Percentiles rank a stretch among this genome's conserved stretches.
Conservation (phyloP, 2,329 filamentous ascomycete species). For the Sporothrix protearum region DNA sequence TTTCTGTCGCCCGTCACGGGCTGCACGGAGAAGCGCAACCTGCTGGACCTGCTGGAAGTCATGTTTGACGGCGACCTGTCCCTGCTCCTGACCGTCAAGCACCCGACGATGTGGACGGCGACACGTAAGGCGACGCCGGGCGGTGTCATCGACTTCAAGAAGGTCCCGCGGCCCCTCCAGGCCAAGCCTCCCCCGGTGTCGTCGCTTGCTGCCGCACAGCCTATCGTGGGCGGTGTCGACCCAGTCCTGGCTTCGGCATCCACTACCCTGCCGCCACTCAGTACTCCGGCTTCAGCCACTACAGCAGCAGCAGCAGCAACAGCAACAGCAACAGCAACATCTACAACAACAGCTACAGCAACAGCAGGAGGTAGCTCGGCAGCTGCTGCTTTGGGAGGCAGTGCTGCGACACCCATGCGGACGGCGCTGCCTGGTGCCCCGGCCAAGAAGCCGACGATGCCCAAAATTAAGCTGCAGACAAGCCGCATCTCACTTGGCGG, state of each 20-base stretch:
- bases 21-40: constrained; percentile 46
- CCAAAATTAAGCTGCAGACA: constrained; percentile 30
- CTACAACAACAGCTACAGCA: not conserved
- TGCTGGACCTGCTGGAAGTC: constrained; percentile 50
- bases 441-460: constrained; percentile 21
- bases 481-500: constrained; percentile 20
- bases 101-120: constrained; percentile 46
- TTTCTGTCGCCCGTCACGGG: constrained; percentile 49
- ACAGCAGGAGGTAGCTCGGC: too few species aligned
- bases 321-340: too few species aligned
- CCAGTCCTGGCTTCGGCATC: not conserved
- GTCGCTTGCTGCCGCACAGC: not conserved
- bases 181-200: not conserved
- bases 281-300: not conserved
- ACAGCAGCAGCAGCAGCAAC: not conserved
- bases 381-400: not conserved
- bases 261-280: constrained; percentile 8
- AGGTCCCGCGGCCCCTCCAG: constrained; percentile 25
- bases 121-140: constrained; percentile 29
- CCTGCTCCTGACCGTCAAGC: constrained; percentile 45
- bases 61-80: constrained; percentile 49
- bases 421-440: constrained; percentile 22
- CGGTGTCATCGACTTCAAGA: constrained; percentile 27
- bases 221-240: not conserved
- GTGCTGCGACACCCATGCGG: not conserved